phyloP scores from a whole-genome alignment of 805 yeast genomes.

The Candida jianshihensis region DNA sequence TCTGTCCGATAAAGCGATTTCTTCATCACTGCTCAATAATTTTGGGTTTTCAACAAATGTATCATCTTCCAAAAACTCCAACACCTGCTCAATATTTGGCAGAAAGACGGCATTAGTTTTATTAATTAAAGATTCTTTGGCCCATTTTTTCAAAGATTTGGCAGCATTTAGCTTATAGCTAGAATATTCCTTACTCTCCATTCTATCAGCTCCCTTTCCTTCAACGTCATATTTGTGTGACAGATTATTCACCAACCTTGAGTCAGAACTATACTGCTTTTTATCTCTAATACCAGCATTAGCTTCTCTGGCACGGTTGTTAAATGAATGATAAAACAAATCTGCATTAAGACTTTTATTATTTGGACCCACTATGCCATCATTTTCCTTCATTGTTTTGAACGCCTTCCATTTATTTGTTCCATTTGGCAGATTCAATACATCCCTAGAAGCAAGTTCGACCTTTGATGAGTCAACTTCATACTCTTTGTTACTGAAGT shows the following conservation, averaged over 20 bases:
- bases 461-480: slow-evolving; percentile 56
- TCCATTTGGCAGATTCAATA: slow-evolving; percentile 45
- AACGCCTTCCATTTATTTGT: slow-evolving; percentile 36
- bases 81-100: slow-evolving; percentile 53
- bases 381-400: slow-evolving; percentile 5
- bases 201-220: slow-evolving; percentile 69
- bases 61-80: slow-evolving; percentile 46
- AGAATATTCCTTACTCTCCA: slow-evolving; percentile 37
- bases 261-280: slow-evolving; percentile 74
- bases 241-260: slow-evolving; percentile 65
- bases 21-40: slow-evolving; percentile 30
- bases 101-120: slow-evolving; percentile 34
- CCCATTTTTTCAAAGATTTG: slow-evolving; percentile 48
- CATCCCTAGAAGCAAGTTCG: slow-evolving; percentile 67
- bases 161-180: slow-evolving; percentile 48
- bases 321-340: slow-evolving; percentile 50
- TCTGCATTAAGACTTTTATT: background rate
- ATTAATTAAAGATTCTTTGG: slow-evolving; percentile 35
- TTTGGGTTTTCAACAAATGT: slow-evolving; percentile 23
- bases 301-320: slow-evolving; percentile 82
- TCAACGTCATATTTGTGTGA: slow-evolving; percentile 65
- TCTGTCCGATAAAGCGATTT: slow-evolving; percentile 30
- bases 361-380: background rate
- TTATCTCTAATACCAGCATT: slow-evolving; percentile 79
- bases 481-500: slow-evolving; percentile 28